These are phyloP conservation scores for Ceratocystis eucalypticola DNA, from an alignment of 2,329 filamentous ascomycete species.

Conservation along the genomic window DNA sequence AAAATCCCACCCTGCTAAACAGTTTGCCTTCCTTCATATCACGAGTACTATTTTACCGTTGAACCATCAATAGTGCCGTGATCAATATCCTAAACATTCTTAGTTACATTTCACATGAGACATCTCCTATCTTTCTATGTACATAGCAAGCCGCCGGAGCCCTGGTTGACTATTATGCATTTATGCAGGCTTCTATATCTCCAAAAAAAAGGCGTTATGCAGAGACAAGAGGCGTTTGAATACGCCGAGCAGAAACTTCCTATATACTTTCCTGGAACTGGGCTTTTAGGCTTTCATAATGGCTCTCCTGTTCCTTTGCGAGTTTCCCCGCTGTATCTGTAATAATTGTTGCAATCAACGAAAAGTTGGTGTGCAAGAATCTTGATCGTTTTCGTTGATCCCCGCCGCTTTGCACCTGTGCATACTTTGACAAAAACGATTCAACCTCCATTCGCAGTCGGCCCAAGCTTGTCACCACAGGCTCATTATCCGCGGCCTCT, in stretches of 20 bases:
- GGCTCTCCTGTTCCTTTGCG: conserved; percentile 57
- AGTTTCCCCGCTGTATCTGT: conserved; percentile 61
- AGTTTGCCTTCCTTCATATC: conserved; percentile 7
- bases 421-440: conserved; percentile 63
- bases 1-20: conserved; percentile 26
- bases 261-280: conserved; percentile 37
- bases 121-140: neutral
- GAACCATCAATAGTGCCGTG: neutral
- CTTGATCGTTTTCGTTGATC: conserved; percentile 71
- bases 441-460: conserved; percentile 73
- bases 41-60: neutral
- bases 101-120: neutral
- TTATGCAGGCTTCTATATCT: neutral
- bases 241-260: neutral
- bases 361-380: conserved; percentile 94
- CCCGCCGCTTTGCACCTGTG: conserved; percentile 48
- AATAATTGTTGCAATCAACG: conserved; percentile 84
- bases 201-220: neutral
- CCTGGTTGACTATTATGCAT: conserved; percentile 1
- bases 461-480: conserved; percentile 66
- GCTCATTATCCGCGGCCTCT: conserved; percentile 91
- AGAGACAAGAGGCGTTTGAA: neutral
- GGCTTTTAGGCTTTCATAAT: conserved; percentile 56
- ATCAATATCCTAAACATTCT: neutral
- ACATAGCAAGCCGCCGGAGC: neutral